Base-by-base conservation (phyloP, 768 basidiomycete genomes). In the Amylocystis lapponica region DNA sequence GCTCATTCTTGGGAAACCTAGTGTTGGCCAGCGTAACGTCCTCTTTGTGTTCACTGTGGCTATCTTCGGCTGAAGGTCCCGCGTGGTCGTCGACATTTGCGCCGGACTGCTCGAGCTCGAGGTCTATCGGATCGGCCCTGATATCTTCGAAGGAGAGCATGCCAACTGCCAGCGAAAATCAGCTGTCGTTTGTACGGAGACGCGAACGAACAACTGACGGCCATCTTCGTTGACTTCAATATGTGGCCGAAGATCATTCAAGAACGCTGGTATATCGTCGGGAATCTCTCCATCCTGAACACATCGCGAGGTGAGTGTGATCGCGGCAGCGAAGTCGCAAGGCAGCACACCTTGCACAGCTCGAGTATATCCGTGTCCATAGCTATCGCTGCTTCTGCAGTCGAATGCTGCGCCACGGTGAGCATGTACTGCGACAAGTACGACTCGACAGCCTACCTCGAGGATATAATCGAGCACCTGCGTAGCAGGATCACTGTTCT, bases 391-490 rank as follows among this genome's bases (percentile, higher is more conserved):
- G 39, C 29, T 2, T 36, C 34, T 16, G 51, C 51, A 1, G 39
- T 29, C 0, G 51, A 52, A 22, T 47, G 12, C 51, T 52, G 26
- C n/a, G n/a, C 13, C 14, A 13, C n/a, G 25, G 16, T 43, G 7
- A 36, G 33, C 5, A 43, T 27, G 19, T 17, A 22, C 1, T 14
- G 12, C 19, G 20, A 10, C 23, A 29, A 27, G 16, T 20, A 25
- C 10, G 7, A 2, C 21, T 14, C n/a, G n/a, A 7, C 4, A n/a
- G 12, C 31, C 3, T 26, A 44, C 47, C 42, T 39, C 42, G 1
- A 52, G 27, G 5, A 52, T 52, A 12, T 47, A 52, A 35, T 52
- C 48, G 9, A 52, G 35, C 11, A 52, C 29, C 13, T n/a, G 27
- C 12, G 39, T 27, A 7, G 49, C 51, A 20, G 51, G 51, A 34